Evolutionary conservation across 352 stramenopile genomes (phyloP), one percentile per base, ranked within the genome.

Genomic region (Globisporangium spiculum): DNA sequence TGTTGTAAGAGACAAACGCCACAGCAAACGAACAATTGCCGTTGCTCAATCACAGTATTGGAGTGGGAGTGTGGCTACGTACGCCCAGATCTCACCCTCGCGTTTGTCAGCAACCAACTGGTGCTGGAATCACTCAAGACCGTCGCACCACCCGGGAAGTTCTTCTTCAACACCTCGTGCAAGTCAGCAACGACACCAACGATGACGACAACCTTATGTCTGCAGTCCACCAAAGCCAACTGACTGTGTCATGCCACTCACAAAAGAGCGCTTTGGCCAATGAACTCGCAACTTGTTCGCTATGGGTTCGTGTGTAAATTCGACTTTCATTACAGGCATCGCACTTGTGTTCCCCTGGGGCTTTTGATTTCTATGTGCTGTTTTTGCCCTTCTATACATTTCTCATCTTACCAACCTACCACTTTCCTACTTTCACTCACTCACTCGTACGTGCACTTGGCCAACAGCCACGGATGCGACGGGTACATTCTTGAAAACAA

Each of bases 401-500:
- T 32, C 26, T 57, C 34, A 30, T 57, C 14, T 5, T 57, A 27
- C 24, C 22, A n/a, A 55, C 20, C 12, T 55, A 1, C 24, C 1
- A 52, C 18, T 16, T n/a, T 8, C 41, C 41, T n/a, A 20, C 41
- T 20, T 22, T 27, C 44, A 32, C 26, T 20, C n/a, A 14, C 53
- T 69, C 56, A 69, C 56, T 70, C 65, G 56, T 78, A 66, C 30
- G 81, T 55, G 61, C 84, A 92, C 70, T 94, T 94, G 10, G 80
- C 84, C 20, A 96, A 71, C 41, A 96, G 66, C 87, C 87, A 96
- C 50, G 77, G 75, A 46, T 94, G 84, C 32, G 81, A 80, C 24
- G 89, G 87, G 71, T 93, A 96, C 68, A 94, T 90, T 48, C 87
- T 86, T 20, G 84, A 90, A 56, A 96, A 93, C 36, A 96, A 72